Base-by-base conservation (phyloP, 2,329 filamentous ascomycete genomes). In the Emergomyces pasteurianus region DNA sequence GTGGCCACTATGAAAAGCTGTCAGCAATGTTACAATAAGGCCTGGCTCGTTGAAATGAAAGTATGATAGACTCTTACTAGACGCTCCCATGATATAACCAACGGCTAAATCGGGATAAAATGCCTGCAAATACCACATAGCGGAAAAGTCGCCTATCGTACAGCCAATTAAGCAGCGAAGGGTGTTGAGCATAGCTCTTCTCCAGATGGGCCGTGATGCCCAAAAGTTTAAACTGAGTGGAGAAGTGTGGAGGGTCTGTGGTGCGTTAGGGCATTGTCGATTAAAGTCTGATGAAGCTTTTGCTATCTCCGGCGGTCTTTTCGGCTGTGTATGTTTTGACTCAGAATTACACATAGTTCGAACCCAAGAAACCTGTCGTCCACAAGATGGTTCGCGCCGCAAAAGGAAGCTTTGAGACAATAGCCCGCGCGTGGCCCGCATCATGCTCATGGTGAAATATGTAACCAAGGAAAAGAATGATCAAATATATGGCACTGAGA, bases 81-180 rank as follows among this genome's bases (percentile, higher is more conserved):
- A 80, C 12, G 79, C 70, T 0, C 71, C 77, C 81, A 84, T 83
- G 14, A 81, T 79, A 1, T 72, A 63, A 0, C 73, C 73, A 70
- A 81, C 76, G 0, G 79, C 78, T 4, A 81, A 67, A 2, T 75
- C 76, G 0, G 80, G 74, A 58, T 75, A 76, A 49, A 75, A 76
- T 0, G 77, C 70, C 61, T 83, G 81, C 0, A 84, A 72, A 38
- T 77, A 74, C 81, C 81, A 84, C 73, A 84, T 77, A 0, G 79
- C 75, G 1, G 79, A 77, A 62, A 83, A 83, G 66, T 84, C 81
- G n/a, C 81, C 81, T 0, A 73, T 49, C 0, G 81, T 83, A 64
- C 82, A 84, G 8, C 82, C 81, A 1, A 80, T 70, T 1, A 84
- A 74, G 62, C 82, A 84, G 7, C 81, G 79, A 3, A 81, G 67